These are phyloP conservation scores for Ilex paraguariensis DNA, from an alignment of 305 asterid genomes.

Conservation along the genomic window DNA sequence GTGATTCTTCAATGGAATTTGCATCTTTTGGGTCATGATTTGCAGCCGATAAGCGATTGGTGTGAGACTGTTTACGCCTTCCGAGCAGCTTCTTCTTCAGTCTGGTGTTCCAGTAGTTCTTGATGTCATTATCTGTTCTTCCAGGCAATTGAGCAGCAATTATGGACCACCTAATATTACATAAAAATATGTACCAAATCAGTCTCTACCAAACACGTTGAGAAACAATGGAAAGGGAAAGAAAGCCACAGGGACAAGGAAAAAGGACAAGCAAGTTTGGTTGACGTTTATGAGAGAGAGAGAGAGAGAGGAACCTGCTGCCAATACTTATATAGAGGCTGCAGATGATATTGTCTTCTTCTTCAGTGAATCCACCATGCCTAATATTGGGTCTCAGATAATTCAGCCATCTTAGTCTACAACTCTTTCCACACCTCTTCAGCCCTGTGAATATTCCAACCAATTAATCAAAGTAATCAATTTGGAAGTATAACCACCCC, in stretches of 20 bases:
- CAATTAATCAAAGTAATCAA: background rate
- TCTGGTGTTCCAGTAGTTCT: slow-evolving; percentile 78
- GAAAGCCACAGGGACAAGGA: background rate
- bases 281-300: background rate
- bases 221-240: background rate
- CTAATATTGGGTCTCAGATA: slow-evolving; percentile 57
- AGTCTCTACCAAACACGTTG: background rate
- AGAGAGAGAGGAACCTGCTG: slow-evolving; percentile 37
- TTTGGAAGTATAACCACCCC: background rate
- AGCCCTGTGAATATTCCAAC: slow-evolving; percentile 24
- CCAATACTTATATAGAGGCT: slow-evolving; percentile 49
- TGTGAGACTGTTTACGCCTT: slow-evolving; percentile 43
- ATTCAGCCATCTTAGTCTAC: slow-evolving; percentile 61
- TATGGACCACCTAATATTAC: slow-evolving; percentile 48
- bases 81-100: slow-evolving; percentile 73
- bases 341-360: slow-evolving; percentile 49
- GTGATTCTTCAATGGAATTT: slow-evolving; percentile 19
- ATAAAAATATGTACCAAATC: background rate
- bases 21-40: slow-evolving; percentile 21
- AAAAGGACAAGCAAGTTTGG: background rate
- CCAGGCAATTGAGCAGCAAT: slow-evolving; percentile 40
- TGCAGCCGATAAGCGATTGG: slow-evolving; percentile 18
- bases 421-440: slow-evolving; percentile 63
- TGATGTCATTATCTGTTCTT: slow-evolving; percentile 79
- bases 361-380: slow-evolving; percentile 57